Percentiles rank a stretch among this genome's conserved stretches.
phyloP scores from a whole-genome alignment of 83 land plant genomes.

The Picea mariana region DNA sequence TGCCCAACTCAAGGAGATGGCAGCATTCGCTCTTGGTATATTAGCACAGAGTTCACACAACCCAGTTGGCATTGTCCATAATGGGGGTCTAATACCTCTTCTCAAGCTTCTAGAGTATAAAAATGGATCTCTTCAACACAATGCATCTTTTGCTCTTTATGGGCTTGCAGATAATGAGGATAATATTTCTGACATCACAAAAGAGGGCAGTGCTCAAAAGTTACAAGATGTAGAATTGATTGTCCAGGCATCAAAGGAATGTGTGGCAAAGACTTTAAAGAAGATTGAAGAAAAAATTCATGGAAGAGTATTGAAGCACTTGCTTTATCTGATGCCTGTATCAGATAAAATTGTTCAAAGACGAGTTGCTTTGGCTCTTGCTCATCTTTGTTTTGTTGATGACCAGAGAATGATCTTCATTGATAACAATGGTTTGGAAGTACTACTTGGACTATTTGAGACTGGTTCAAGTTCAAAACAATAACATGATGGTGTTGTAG shows the following conservation, averaged over 20 bases:
- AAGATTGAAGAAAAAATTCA: no score
- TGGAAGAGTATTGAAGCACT: slow-evolving; percentile 83
- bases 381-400: no score
- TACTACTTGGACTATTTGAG: no score
- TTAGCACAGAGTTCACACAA: slow-evolving; percentile 97
- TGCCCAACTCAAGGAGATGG: slow-evolving; percentile 89
- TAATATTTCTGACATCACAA: slow-evolving; percentile 86
- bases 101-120: slow-evolving; percentile 91
- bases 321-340: slow-evolving; percentile 82
- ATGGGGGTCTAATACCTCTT: slow-evolving; percentile 83
- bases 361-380: no score
- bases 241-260: no score
- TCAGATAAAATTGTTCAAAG: no score
- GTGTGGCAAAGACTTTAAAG: no score
- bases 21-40: slow-evolving; percentile 95
- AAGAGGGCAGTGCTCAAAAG: slow-evolving; percentile 90
- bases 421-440: no score
- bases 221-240: slow-evolving; percentile 98
- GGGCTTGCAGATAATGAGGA: slow-evolving; percentile 99
- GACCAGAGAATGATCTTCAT: no score
- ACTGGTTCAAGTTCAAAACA: no score
- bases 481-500: no score
- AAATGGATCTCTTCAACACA: slow-evolving; percentile 90
- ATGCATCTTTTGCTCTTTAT: slow-evolving; percentile 96
- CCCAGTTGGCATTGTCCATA: slow-evolving; percentile 96